Percentiles rank a stretch among this genome's conserved stretches.
Conservation (phyloP, 1,139 yeast species). For the Scheffersomyces lignicola region DNA sequence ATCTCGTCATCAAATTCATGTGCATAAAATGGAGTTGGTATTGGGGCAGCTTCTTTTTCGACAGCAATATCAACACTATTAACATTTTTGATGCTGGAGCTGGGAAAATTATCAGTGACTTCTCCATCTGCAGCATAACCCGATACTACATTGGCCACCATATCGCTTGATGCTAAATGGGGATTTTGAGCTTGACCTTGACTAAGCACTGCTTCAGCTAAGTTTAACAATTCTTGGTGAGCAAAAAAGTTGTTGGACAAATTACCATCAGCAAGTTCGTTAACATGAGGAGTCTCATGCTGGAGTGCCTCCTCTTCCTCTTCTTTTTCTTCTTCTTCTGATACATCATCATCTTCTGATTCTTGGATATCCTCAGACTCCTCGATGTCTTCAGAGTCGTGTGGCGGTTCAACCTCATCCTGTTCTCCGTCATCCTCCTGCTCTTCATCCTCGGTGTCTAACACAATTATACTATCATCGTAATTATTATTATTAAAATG, state of each 20-base stretch:
- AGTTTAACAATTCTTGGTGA: conserved; percentile 9
- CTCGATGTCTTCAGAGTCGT: conserved; percentile 5
- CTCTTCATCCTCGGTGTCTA: not conserved
- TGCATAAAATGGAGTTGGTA: conserved; percentile 20
- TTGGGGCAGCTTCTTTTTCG: conserved; percentile 15
- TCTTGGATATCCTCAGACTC: conserved; percentile 8
- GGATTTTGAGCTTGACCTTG: conserved; percentile 7
- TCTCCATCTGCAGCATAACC: conserved; percentile 25
- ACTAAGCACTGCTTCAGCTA: conserved; percentile 15
- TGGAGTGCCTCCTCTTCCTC: conserved; percentile 9
- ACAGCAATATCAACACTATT: conserved; percentile 8
- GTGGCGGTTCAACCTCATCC: conserved; percentile 11
- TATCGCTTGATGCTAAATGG: too few species aligned
- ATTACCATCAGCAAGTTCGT: not conserved
- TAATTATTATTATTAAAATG: not conserved
- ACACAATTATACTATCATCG: not conserved
- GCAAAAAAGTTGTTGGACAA: conserved; percentile 6
- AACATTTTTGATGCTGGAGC: not conserved
- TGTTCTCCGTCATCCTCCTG: conserved; percentile 7
- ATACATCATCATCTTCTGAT: conserved; percentile 7
- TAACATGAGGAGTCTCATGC: conserved; percentile 5
- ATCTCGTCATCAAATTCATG: conserved; percentile 10
- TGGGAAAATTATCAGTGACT: conserved; percentile 13
- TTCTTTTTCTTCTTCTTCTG: conserved; percentile 11
- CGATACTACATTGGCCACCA: conserved; percentile 7